Conservation (phyloP, 208 protist species). For the Trypanosoma boissoni region DNA sequence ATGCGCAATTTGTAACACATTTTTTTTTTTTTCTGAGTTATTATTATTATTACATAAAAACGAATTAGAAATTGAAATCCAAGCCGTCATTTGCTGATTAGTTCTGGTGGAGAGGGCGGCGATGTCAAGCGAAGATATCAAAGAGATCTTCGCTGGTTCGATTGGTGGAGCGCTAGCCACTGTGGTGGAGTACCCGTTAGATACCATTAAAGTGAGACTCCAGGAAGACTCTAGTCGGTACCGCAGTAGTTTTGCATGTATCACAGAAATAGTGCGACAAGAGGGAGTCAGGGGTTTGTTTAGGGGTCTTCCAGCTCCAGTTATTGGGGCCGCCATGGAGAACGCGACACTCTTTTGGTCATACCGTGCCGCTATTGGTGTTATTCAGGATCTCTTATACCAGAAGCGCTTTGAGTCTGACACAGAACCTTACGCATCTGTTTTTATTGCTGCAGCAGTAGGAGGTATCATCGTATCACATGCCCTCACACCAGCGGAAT, state of each 20-base stretch:
- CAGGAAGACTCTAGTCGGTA: conserved; percentile 79
- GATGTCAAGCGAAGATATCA: conserved; percentile 61
- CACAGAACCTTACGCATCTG: conserved; percentile 65
- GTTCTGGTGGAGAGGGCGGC: too few relatives aligned
- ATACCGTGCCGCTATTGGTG: conserved; percentile 54
- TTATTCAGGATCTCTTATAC: conserved; percentile 59
- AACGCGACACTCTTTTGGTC: conserved; percentile 82
- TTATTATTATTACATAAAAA: too few relatives aligned
- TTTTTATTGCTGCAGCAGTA: conserved; percentile 53
- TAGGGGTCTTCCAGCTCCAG: conserved; percentile 78
- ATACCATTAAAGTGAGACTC: conserved; percentile 92
- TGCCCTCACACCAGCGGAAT: conserved; percentile 85
- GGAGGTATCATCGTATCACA: conserved; percentile 79
- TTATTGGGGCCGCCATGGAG: conserved; percentile 78
- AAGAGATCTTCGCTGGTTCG: conserved; percentile 74
- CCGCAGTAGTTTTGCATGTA: conserved; percentile 55
- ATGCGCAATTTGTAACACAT: not conserved
- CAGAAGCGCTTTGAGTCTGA: conserved; percentile 35
- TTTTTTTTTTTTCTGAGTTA: not conserved
- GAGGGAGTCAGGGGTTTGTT: conserved; percentile 91
- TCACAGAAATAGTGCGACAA: conserved; percentile 61
- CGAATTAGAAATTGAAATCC: not conserved
- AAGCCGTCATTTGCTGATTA: too few relatives aligned
- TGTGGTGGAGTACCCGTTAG: conserved; percentile 90
- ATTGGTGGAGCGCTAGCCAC: conserved; percentile 70